phyloP scores from a whole-genome alignment of 345 rosid species.

The Citrus unshiu region DNA sequence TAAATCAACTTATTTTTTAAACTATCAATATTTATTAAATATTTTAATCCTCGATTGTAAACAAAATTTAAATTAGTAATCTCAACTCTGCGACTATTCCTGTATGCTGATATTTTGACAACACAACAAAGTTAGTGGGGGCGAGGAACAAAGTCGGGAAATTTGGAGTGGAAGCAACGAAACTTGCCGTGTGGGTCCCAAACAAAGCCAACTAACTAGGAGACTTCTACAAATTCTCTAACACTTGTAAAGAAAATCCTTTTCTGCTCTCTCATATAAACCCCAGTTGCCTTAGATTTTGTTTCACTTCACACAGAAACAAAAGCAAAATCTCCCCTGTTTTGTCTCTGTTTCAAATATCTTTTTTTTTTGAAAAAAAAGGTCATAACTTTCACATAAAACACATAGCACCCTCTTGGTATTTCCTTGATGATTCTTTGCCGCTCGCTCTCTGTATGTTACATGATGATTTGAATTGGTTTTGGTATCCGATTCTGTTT shows the following conservation, averaged over 20 bases:
- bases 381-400: background rate
- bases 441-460: slow-evolving; percentile 32
- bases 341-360: background rate
- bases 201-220: slow-evolving; percentile 23
- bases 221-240: slow-evolving; percentile 21
- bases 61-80: no score
- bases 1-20: no score
- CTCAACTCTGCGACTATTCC: no score
- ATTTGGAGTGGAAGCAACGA: slow-evolving; percentile 43
- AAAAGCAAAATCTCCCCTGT: slow-evolving; percentile 8
- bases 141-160: background rate
- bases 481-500: slow-evolving; percentile 48
- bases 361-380: background rate
- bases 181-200: slow-evolving; percentile 40
- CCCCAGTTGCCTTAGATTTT: slow-evolving; percentile 5
- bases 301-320: background rate
- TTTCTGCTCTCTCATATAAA: slow-evolving; percentile 19
- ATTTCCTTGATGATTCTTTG: background rate
- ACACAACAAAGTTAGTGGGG: background rate
- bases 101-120: background rate
- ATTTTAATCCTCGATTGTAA: no score
- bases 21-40: no score
- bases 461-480: slow-evolving; percentile 12
- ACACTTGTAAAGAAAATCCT: slow-evolving; percentile 5
- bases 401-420: background rate